Percentiles rank a stretch among this genome's conserved stretches.
Evolutionary conservation across 192 early-diverging fungal species (phyloP).

Genomic region (Helicostylum pulchrum): DNA sequence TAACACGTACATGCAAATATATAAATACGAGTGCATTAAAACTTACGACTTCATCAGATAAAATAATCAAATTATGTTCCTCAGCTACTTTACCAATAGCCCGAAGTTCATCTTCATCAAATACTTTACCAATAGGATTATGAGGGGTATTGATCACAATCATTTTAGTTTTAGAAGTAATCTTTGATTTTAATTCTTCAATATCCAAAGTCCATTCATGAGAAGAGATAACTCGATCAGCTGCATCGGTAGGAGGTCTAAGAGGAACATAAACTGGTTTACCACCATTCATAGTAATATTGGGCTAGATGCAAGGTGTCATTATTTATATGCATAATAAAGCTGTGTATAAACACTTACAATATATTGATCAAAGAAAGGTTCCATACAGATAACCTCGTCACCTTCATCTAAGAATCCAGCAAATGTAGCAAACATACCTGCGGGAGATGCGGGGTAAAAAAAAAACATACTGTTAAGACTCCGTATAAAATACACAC

Average conservation of each 20-base stretch:
- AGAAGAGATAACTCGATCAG: conserved; percentile 56
- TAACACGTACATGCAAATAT: not conserved
- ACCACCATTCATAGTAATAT: conserved; percentile 85
- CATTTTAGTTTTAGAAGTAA: conserved; percentile 78
- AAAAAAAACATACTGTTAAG: no score
- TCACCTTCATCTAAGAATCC: conserved; percentile 77
- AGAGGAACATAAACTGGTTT: conserved; percentile 82
- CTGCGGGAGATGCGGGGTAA: conserved; percentile 23
- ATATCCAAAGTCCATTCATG: conserved; percentile 88
- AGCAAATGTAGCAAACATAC: conserved; percentile 75
- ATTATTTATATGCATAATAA: not conserved
- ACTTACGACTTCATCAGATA: conserved; percentile 87
- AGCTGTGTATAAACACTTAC: conserved; percentile 36
- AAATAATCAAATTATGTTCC: conserved; percentile 81
- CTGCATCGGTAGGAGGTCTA: conserved; percentile 47
- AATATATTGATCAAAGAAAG: conserved; percentile 94
- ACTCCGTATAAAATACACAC: not conserved
- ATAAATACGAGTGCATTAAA: no score
- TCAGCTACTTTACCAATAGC: conserved; percentile 73
- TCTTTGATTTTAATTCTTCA: conserved; percentile 69
- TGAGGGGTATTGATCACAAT: conserved; percentile 95
- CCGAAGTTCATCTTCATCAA: conserved; percentile 66
- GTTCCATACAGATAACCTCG: conserved; percentile 93
- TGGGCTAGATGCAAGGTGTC: conserved; percentile 41
- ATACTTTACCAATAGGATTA: conserved; percentile 90